Evolutionary conservation across 2,329 filamentous ascomycete genomes (phyloP).

Genomic region (Coniochaeta ligniaria): DNA sequence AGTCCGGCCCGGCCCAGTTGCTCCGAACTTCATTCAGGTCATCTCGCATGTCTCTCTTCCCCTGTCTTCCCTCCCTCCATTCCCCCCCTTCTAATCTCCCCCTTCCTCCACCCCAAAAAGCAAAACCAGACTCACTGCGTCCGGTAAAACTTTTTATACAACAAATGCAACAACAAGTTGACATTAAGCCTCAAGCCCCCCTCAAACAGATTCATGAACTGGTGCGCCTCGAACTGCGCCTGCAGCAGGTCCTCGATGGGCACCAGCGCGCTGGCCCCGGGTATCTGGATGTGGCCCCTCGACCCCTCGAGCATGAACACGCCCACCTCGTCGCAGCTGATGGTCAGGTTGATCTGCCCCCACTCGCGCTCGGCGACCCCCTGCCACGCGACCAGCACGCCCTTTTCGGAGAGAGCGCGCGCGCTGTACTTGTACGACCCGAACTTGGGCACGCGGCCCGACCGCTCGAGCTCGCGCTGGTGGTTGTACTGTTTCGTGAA

Average conservation of each 20-base stretch:
- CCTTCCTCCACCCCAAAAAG: background rate
- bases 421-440: slow-evolving; percentile 97
- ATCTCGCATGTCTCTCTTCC: background rate
- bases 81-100: background rate
- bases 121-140: slow-evolving; percentile 43
- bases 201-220: slow-evolving; percentile 94
- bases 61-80: background rate
- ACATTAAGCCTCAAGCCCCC: slow-evolving; percentile 83
- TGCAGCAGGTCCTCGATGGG: slow-evolving; percentile 90
- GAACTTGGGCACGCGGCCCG: slow-evolving; percentile 91
- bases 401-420: slow-evolving; percentile 82
- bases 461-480: slow-evolving; percentile 87
- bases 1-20: background rate
- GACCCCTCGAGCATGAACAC: slow-evolving; percentile 89
- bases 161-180: slow-evolving; percentile 89
- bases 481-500: slow-evolving; percentile 99
- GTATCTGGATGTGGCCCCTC: slow-evolving; percentile 89
- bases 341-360: slow-evolving; percentile 89
- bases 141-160: slow-evolving; percentile 98
- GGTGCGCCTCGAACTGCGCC: slow-evolving; percentile 93
- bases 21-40: background rate
- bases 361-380: slow-evolving; percentile 77
- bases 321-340: slow-evolving; percentile 88
- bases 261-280: slow-evolving; percentile 81
- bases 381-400: slow-evolving; percentile 86